phyloP scores from a whole-genome alignment of 306 rosid genomes.

The Sindora glabra region DNA sequence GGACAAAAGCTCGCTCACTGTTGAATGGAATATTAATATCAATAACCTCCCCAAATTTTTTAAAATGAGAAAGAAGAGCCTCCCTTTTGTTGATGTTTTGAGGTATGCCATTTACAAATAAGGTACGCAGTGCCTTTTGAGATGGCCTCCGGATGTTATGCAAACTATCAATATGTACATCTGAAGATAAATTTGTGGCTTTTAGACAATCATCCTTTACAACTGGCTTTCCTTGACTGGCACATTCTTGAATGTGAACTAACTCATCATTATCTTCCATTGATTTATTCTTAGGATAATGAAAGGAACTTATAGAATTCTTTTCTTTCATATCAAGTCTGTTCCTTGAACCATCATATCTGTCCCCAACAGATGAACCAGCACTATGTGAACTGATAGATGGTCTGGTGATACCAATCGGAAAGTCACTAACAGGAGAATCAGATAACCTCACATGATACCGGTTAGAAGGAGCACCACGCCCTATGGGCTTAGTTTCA shows the following conservation, averaged over 20 bases:
- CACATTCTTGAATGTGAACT: constrained; percentile 32
- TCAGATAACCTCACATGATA: constrained; percentile 30
- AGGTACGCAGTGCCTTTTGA: constrained; percentile 83
- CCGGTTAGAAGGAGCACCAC: constrained; percentile 42
- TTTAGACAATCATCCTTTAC: constrained; percentile 49
- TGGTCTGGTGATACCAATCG: constrained; percentile 37
- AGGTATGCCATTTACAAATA: constrained; percentile 89
- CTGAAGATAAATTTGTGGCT: constrained; percentile 36
- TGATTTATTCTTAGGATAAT: constrained; percentile 44
- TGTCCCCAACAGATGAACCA: constrained; percentile 71
- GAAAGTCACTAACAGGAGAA: constrained; percentile 44
- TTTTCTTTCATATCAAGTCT: too few relatives aligned
- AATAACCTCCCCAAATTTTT: constrained; percentile 79
- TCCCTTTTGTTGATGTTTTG: constrained; percentile 68
- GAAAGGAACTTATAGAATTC: constrained; percentile 47
- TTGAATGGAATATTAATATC: constrained; percentile 83
- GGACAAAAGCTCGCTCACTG: constrained; percentile 90
- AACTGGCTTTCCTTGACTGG: constrained; percentile 51
- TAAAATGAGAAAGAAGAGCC: constrained; percentile 81
- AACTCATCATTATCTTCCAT: constrained; percentile 52
- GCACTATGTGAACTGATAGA: constrained; percentile 54
- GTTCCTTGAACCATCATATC: constrained; percentile 67
- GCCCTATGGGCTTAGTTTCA: constrained; percentile 48
- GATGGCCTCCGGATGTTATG: constrained; percentile 58
- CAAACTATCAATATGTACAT: constrained; percentile 40